phyloP scores from a whole-genome alignment of 371 early-diverging fungal species.

The Mucor sp. region DNA sequence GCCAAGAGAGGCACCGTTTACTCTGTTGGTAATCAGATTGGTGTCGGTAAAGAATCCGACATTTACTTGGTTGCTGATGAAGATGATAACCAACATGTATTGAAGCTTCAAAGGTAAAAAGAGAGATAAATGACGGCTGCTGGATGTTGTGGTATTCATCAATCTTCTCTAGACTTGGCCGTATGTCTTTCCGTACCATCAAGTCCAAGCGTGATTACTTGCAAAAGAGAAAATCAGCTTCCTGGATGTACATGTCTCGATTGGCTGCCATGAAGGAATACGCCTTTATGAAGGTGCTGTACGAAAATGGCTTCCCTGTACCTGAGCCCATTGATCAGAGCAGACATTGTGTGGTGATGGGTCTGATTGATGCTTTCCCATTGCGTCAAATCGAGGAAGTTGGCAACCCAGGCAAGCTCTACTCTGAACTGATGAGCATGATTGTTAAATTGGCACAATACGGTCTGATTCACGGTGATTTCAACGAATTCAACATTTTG shows the following conservation, averaged over 20 bases:
- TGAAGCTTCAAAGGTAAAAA: slow-evolving; percentile 87
- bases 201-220: slow-evolving; percentile 98
- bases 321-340: slow-evolving; percentile 93
- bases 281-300: slow-evolving; percentile 93
- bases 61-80: slow-evolving; percentile 96
- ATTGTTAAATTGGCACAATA: slow-evolving; percentile 94
- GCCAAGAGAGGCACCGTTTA: slow-evolving; percentile 85
- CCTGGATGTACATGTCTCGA: slow-evolving; percentile 98
- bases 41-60: slow-evolving; percentile 99
- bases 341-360: slow-evolving; percentile 99
- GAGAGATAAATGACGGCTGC: background rate
- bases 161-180: slow-evolving; percentile 76
- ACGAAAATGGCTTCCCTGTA: slow-evolving; percentile 95
- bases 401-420: slow-evolving; percentile 89
- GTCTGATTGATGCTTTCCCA: slow-evolving; percentile 93
- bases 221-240: slow-evolving; percentile 85
- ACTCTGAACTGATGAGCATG: slow-evolving; percentile 91
- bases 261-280: slow-evolving; percentile 96
- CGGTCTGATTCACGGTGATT: slow-evolving; percentile 99
- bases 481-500: slow-evolving; percentile 99
- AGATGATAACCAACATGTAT: slow-evolving; percentile 81
- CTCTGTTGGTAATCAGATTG: slow-evolving; percentile 99
- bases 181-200: slow-evolving; percentile 97
- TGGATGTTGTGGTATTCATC: background rate
- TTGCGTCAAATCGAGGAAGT: slow-evolving; percentile 88